A percentile compares a stretch with the other conserved stretches of the same genome.
These are phyloP conservation scores for Rhodofomes roseus DNA, from an alignment of 1,284 basidiomycete species.

Conservation along the genomic window DNA sequence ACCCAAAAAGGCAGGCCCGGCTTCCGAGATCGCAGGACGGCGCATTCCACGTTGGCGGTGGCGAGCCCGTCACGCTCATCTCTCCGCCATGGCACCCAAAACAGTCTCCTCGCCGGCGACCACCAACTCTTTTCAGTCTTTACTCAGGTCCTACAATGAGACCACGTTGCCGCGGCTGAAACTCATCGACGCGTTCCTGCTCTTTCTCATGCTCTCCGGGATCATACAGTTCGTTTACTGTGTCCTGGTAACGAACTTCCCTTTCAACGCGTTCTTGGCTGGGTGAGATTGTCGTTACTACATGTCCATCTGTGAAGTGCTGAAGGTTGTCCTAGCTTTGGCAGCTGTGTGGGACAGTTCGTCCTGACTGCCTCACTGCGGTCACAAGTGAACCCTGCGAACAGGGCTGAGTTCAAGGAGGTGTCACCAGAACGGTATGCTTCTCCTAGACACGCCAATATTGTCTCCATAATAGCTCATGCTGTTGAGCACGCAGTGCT, in stretches of 20 bases:
- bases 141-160: slow-evolving; percentile 77
- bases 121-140: slow-evolving; percentile 47
- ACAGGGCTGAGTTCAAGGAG: slow-evolving; percentile 77
- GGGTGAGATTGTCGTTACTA: slow-evolving; percentile 59
- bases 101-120: slow-evolving; percentile 23
- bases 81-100: slow-evolving; percentile 28
- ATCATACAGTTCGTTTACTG: slow-evolving; percentile 92
- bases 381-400: slow-evolving; percentile 88
- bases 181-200: slow-evolving; percentile 89
- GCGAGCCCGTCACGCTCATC: not conserved
- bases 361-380: slow-evolving; percentile 91
- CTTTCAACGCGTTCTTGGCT: slow-evolving; percentile 95
- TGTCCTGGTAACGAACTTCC: slow-evolving; percentile 87
- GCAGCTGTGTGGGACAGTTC: slow-evolving; percentile 94
- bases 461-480: too few relatives aligned
- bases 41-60: slow-evolving; percentile 19
- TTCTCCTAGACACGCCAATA: not conserved
- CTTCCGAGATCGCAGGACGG: not conserved
- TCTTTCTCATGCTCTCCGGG: slow-evolving; percentile 91
- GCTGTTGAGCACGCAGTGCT: slow-evolving; percentile 49
- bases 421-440: slow-evolving; percentile 92
- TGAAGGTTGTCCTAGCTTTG: slow-evolving; percentile 58
- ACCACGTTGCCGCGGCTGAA: slow-evolving; percentile 84
- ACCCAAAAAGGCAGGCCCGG: slow-evolving; percentile 4
- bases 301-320: too few relatives aligned